Evolutionary conservation across 257 asterid species (phyloP).

Genomic region (Lavandula angustifolia): DNA sequence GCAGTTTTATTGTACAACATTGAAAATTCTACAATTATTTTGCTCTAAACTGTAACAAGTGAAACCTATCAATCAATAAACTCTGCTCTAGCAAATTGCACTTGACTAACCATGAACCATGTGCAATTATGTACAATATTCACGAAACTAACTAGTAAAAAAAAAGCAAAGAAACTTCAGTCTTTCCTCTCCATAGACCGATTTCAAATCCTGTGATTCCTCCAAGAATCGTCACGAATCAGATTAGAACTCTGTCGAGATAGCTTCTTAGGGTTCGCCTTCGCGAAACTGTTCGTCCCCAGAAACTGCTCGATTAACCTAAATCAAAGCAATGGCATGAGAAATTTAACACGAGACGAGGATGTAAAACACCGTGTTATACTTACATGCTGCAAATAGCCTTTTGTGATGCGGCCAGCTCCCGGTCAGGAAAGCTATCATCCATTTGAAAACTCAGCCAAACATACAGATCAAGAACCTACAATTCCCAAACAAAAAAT

Average conservation of each 20-base stretch:
- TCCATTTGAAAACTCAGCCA: conserved; percentile 91
- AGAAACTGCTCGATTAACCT: conserved; percentile 91
- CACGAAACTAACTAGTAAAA: too few species aligned
- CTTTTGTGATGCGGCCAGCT: conserved; percentile 88
- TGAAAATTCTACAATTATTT: too few species aligned
- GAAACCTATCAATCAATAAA: too few species aligned
- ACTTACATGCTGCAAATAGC: conserved; percentile 88
- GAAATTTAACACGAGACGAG: neutral
- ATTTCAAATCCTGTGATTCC: too few species aligned
- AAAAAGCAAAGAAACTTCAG: too few species aligned
- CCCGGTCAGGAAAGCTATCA: conserved; percentile 87
- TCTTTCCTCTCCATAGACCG: too few species aligned
- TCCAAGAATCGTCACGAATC: neutral
- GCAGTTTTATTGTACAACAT: too few species aligned
- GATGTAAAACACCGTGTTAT: neutral
- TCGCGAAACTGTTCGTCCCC: conserved; percentile 55
- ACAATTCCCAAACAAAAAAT: conserved; percentile 26
- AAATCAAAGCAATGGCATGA: conserved; percentile 6
- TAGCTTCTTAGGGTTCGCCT: conserved; percentile 41
- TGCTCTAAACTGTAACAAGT: too few species aligned
- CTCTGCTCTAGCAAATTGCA: too few species aligned
- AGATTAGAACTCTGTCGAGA: conserved; percentile 34
- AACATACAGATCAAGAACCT: conserved; percentile 91
- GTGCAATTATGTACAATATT: too few species aligned
- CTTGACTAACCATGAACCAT: too few species aligned